phyloP scores from a whole-genome alignment of 2,329 filamentous ascomycete species.

The Beauveria bassiana region DNA sequence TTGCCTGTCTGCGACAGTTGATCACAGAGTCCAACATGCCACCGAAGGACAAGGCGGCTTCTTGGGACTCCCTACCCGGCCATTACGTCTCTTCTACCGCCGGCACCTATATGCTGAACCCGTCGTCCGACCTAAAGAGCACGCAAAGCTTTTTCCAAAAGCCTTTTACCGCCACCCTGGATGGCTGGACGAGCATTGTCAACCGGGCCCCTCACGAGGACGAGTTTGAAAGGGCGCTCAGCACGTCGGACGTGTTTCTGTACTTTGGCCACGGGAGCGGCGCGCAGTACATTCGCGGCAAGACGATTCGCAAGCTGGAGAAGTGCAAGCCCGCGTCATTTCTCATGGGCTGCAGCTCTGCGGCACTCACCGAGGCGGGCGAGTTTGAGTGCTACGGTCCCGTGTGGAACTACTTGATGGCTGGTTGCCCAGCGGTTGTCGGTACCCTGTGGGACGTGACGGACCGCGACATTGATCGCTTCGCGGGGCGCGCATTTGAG shows the following conservation, averaged over 20 bases:
- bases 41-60: not conserved
- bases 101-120: slow-evolving; percentile 82
- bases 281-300: slow-evolving; percentile 83
- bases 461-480: slow-evolving; percentile 93
- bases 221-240: slow-evolving; percentile 65
- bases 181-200: slow-evolving; percentile 64
- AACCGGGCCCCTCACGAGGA: slow-evolving; percentile 64
- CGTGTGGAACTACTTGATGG: slow-evolving; percentile 85
- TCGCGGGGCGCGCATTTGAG: slow-evolving; percentile 70
- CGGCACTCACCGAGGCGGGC: slow-evolving; percentile 66
- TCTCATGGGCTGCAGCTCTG: slow-evolving; percentile 91
- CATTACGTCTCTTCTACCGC: slow-evolving; percentile 46
- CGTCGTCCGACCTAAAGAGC: slow-evolving; percentile 70
- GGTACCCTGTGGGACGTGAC: slow-evolving; percentile 98
- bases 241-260: slow-evolving; percentile 63
- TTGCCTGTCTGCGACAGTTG: slow-evolving; percentile 72
- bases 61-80: slow-evolving; percentile 23
- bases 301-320: slow-evolving; percentile 70
- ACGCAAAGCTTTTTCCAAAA: slow-evolving; percentile 71
- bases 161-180: slow-evolving; percentile 45
- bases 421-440: slow-evolving; percentile 76
- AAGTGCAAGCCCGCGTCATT: slow-evolving; percentile 70
- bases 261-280: slow-evolving; percentile 97
- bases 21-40: slow-evolving; percentile 45
- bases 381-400: slow-evolving; percentile 89